Percentiles rank a stretch among this genome's conserved stretches.
phyloP scores from a whole-genome alignment of 768 basidiomycete species.

The Lentinus brumalis region DNA sequence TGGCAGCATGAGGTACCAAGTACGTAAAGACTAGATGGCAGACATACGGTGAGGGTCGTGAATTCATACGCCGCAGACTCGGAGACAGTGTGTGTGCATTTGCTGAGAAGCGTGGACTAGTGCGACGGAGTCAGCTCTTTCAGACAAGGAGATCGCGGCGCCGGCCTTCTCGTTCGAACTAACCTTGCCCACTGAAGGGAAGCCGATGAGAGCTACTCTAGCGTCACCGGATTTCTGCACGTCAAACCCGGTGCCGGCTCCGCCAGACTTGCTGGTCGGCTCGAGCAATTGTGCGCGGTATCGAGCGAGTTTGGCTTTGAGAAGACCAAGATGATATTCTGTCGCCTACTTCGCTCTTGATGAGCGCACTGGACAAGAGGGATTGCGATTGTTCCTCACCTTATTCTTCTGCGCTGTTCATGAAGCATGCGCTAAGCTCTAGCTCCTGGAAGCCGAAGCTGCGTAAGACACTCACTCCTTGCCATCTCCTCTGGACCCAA shows the following conservation, averaged over 20 bases:
- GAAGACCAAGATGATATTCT: conserved; percentile 89
- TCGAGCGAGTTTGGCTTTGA: conserved; percentile 93
- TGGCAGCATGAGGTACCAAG: not conserved
- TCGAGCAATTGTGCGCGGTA: conserved; percentile 96
- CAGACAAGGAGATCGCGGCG: not conserved
- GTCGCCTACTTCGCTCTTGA: conserved; percentile 61
- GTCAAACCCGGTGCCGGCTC: conserved; percentile 83
- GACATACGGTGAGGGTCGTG: conserved; percentile 80
- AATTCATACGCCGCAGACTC: conserved; percentile 94
- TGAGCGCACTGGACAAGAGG: conserved; percentile 3
- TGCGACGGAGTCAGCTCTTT: not conserved
- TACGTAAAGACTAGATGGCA: not conserved
- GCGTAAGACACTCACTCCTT: conserved; percentile 63
- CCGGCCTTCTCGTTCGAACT: conserved; percentile 3
- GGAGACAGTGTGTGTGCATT: conserved; percentile 88
- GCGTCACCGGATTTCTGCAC: conserved; percentile 90
- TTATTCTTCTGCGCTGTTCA: conserved; percentile 91
- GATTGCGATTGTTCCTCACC: conserved; percentile 40
- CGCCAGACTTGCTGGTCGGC: conserved; percentile 81
- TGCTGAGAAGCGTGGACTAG: conserved; percentile 88
- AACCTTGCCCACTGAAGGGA: conserved; percentile 93
- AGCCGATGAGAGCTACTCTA: conserved; percentile 89
- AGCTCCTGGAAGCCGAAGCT: not conserved
- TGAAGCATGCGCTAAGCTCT: not conserved
- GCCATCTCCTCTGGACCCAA: conserved; percentile 89